These are phyloP conservation scores for Geranium brycei DNA, from an alignment of 345 rosid species.

Conservation along the genomic window DNA sequence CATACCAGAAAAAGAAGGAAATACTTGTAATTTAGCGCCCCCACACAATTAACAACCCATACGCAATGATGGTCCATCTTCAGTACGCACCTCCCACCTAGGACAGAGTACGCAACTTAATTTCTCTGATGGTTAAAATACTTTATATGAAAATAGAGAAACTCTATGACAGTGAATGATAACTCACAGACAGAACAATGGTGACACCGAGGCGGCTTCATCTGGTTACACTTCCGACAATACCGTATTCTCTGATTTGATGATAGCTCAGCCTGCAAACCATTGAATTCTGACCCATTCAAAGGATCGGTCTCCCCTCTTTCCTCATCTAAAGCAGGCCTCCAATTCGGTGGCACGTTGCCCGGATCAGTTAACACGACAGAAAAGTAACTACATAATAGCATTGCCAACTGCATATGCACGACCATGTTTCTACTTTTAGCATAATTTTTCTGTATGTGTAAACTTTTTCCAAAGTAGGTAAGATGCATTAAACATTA, in stretches of 20 bases:
- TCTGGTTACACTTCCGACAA: conserved; percentile 85
- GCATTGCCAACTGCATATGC: conserved; percentile 66
- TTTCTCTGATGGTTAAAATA: conserved; percentile 2
- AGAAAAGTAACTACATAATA: conserved; percentile 90
- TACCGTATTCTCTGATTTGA: conserved; percentile 50
- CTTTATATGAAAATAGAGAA: neutral
- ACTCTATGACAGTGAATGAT: neutral
- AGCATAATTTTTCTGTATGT: conserved; percentile 1
- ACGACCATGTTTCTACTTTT: conserved; percentile 9
- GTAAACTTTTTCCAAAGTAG: neutral
- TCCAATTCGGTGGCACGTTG: conserved; percentile 81
- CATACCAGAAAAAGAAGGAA: conserved; percentile 94
- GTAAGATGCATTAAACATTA: neutral
- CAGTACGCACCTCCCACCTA: conserved; percentile 86
- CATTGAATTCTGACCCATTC: conserved; percentile 42
- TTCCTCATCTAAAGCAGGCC: conserved; percentile 63
- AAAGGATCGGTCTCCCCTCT: conserved; percentile 71
- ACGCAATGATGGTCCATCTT: conserved; percentile 99
- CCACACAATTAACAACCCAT: conserved; percentile 99
- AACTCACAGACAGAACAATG: conserved; percentile 94
- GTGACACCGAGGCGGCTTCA: conserved; percentile 89
- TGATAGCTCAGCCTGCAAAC: conserved; percentile 38
- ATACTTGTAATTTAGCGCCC: conserved; percentile 84
- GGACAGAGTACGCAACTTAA: conserved; percentile 11
- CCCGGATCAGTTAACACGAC: conserved; percentile 96